Conservation (phyloP, 176 grass and related monocot species). For the Carex cristatella region DNA sequence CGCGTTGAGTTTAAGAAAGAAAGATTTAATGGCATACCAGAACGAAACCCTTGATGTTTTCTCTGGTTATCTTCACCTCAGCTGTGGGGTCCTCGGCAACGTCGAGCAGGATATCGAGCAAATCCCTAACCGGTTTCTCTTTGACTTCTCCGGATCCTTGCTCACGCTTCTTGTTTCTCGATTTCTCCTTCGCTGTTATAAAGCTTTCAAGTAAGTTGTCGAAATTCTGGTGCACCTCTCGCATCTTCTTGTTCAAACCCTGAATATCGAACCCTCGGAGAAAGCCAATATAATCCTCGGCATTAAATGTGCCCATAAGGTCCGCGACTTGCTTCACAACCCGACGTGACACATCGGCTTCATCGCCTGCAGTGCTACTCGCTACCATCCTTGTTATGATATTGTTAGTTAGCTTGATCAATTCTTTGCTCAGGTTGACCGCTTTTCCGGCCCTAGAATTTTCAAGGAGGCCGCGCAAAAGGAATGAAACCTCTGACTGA, state of each 20-base stretch:
- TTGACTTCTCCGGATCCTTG: background rate
- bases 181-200: conserved; percentile 41
- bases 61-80: conserved; percentile 53
- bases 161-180: background rate
- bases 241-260: conserved; percentile 41
- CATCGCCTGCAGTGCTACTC: too few relatives aligned
- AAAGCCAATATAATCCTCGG: conserved; percentile 45
- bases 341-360: too few relatives aligned
- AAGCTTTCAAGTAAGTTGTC: conserved; percentile 58
- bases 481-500: conserved; percentile 19
- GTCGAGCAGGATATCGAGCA: conserved; percentile 67
- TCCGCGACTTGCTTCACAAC: conserved; percentile 23
- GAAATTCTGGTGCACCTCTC: conserved; percentile 41
- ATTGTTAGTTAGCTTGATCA: too few relatives aligned
- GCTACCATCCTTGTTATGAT: too few relatives aligned
- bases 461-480: conserved; percentile 2
- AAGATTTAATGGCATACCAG: conserved; percentile 32
- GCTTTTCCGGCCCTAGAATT: background rate
- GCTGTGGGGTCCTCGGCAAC: conserved; percentile 34
- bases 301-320: conserved; percentile 51
- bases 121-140: conserved; percentile 27
- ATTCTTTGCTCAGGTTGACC: too few relatives aligned
- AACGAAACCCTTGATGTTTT: conserved; percentile 68
- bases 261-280: conserved; percentile 56
- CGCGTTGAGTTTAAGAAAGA: background rate